Evolutionary conservation across 2,329 filamentous ascomycete genomes (phyloP), one percentile per base, ranked within the genome.

Genomic region (Hawksworthiomyces lignivorus): DNA sequence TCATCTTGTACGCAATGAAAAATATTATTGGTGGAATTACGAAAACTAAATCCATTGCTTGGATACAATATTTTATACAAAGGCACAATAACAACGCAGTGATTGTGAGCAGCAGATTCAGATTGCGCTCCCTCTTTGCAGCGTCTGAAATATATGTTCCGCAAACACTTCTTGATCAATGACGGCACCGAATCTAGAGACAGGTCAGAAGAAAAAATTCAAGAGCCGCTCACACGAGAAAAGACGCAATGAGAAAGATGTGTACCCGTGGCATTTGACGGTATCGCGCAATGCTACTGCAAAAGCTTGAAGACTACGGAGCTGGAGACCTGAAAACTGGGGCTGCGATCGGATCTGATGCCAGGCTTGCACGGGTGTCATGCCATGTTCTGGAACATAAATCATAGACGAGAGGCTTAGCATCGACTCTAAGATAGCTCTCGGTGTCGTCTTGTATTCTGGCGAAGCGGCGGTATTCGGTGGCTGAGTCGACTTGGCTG

Each of bases 331-430:
- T 5, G 26, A 24, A 34, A 44, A 44, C 21, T 36, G 30, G 27
- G 45, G 45, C 21, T 44, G 41, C 11, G 38, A 15, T 8, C 34
- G 26, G 15, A 47, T 26, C 10, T 12, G 7, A 30, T 41, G 30
- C 45, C 45, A 47, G 8, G 45, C 45, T 34, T 47, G 45, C 8
- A 47, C 41, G 6, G 45, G 45, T 12, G 45, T 47, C 17, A 47
- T 7, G 17, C 32, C 18, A 12, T 26, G 8, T 8, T 26, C 24
- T 8, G 24, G 24, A 12, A 12, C 24, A 2, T 12, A 8, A 12
- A 26, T 26, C 9, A 15, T 40, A 9, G 33, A 15, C 18, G 44
- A 43, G 17, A 47, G 41, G 11, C 11, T n/a, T 7, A 47, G 38
- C 34, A 44, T 37, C 4, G 34, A 34, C 17, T 39, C 38, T n/a